Evolutionary conservation across 768 basidiomycete genomes (phyloP), one percentile per base, ranked within the genome.

Genomic region (Strobilomyces dryophilus): DNA sequence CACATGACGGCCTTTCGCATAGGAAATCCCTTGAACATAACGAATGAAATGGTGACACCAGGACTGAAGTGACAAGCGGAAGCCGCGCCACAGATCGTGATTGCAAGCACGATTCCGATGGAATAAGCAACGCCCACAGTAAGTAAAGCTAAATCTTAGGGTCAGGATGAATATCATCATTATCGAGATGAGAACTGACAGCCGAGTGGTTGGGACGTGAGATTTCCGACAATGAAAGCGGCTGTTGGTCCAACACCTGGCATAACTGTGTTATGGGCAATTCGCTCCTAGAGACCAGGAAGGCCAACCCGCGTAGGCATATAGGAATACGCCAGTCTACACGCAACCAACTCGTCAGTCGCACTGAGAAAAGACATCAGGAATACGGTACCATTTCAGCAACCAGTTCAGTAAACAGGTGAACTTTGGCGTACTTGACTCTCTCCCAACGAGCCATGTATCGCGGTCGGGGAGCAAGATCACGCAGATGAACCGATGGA

Each of bases 51-150:
- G 4, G 84, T 82, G 20, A 87, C 74, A 45, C 79, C 76, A 2
- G 88, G 89, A 49, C 76, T 83, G 64, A 87, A 81, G 60, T 87
- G 85, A 20, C 83, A 79, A 11, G 81, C 82, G 12, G 82, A 85
- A 1, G 83, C 76, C 17, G 77, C 64, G 5, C 68, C 69, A 47
- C 79, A 83, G 26, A 83, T 66, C 9, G 68, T 64, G 47, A 87
- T 62, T 1, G 85, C 85, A 45, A 85, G 74, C 14, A 83, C 57
- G 55, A 85, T 82, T 24, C 85, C 85, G 34, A 78, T 67, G 5
- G 76, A 74, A 66, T 86, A 87, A 1, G 74, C 79, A 31, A 81
- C 60, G 26, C 83, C 85, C 18, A 86, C 69, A 34, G 82, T 82
- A 5, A 80, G 65, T 7, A 86, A 46, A 12, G 79, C 83, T 85